Conservation (phyloP, 306 rosid species). For the Fagus crenata region DNA sequence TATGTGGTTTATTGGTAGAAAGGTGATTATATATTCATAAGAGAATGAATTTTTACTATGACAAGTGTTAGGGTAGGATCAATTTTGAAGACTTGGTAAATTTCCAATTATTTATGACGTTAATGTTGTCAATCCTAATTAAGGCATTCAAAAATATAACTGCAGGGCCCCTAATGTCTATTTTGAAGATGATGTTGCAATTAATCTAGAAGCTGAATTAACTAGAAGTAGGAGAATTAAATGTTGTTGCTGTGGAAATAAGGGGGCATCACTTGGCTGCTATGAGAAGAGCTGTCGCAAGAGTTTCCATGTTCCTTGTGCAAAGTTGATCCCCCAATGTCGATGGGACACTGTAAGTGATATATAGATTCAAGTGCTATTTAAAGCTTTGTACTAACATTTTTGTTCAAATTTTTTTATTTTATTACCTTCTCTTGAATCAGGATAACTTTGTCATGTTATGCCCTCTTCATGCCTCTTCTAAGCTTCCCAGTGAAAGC, state of each 20-base stretch:
- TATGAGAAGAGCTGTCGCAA: conserved; percentile 77
- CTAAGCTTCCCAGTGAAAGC: conserved; percentile 60
- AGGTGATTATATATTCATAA: background rate
- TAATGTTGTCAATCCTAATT: conserved; percentile 2
- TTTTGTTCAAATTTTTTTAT: background rate
- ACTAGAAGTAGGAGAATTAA: conserved; percentile 81
- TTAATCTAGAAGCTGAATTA: conserved; percentile 85
- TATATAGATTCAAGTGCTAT: conserved; percentile 1
- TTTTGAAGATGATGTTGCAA: conserved; percentile 66
- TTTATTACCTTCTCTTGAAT: conserved; percentile 14
- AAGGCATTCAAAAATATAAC: conserved; percentile 20
- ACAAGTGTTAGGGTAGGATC: background rate
- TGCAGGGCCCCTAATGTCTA: conserved; percentile 95
- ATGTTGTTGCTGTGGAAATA: conserved; percentile 80
- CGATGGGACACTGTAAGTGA: conserved; percentile 85
- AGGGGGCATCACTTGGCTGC: conserved; percentile 94
- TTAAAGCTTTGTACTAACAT: conserved; percentile 5
- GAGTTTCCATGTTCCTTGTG: conserved; percentile 91
- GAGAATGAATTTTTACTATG: background rate
- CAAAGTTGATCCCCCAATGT: conserved; percentile 73
- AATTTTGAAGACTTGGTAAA: background rate
- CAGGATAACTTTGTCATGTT: conserved; percentile 89
- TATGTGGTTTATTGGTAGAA: background rate
- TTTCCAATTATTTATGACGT: conserved; percentile 1
- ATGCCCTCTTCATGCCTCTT: conserved; percentile 76